Evolutionary conservation across 2,329 filamentous ascomycete species (phyloP), one percentile per base, ranked within the genome.

Genomic region (Trichoderma arundinaceum): DNA sequence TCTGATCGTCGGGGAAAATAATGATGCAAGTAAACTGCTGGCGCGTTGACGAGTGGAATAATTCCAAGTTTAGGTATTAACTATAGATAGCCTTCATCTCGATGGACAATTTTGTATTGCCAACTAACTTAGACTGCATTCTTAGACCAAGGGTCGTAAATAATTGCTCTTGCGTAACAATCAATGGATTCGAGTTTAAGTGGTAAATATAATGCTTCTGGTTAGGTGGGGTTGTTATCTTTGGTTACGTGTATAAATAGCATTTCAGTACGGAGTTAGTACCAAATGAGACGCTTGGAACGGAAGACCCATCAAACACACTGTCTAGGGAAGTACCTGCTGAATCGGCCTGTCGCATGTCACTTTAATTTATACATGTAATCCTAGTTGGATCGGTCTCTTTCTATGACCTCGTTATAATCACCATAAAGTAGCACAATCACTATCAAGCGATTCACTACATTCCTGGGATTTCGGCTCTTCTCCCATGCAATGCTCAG

Each of bases 401-500:
- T 51, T 51, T 33, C 38, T 33, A 22, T 28, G 46, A 43, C 38
- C 10, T 43, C 13, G 58, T 33, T 43, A 17, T 17, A 32, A 41
- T 28, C 48, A 17, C 58, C 7, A 28, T 32, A 22, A 43, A 43
- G 58, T 22, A 52, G 35, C 15, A 52, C 38, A 33, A 15, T 32
- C 35, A 19, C 59, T 19, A 22, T 44, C 22, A 43, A 43, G 33
- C 28, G 38, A 44, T 41, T 12, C 39, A 28, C 8, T 44, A 51
- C 48, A 22, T 28, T 10, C 49, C 46, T 35, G 49, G 39, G 38
- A 52, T 65, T 69, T 69, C 15, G 46, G 38, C 49, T 43, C 59
- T 62, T 39, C 38, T 17, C 41, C 38, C 39, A 53, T 77, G 80
- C 74, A 71, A 86, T 87, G 84, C 82, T 83, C 76, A 81, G 80